phyloP scores from a whole-genome alignment of 805 yeast genomes.

The Candida sanyiensis region DNA sequence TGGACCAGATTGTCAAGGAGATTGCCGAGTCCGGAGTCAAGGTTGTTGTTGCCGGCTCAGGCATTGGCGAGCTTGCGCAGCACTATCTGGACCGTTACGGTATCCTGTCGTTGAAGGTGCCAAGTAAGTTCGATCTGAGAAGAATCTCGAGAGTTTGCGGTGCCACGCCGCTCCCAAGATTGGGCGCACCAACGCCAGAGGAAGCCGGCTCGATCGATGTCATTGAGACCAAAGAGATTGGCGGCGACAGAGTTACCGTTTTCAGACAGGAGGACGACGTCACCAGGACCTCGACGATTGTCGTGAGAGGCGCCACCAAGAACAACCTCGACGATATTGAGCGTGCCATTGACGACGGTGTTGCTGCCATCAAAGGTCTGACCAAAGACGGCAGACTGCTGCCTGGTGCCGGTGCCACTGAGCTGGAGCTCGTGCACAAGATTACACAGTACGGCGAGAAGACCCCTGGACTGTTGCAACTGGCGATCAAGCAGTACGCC shows the following conservation, averaged over 20 bases:
- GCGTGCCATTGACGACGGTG: slow-evolving; percentile 97
- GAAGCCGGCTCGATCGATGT: slow-evolving; percentile 86
- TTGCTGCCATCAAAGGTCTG: slow-evolving; percentile 83
- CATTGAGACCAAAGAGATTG: slow-evolving; percentile 89
- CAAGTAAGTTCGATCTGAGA: slow-evolving; percentile 90
- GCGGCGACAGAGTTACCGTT: slow-evolving; percentile 94
- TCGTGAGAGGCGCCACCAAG: slow-evolving; percentile 94
- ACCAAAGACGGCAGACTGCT: slow-evolving; percentile 74
- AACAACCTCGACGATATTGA: slow-evolving; percentile 90
- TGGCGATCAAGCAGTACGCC: slow-evolving; percentile 92
- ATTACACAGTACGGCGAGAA: slow-evolving; percentile 83
- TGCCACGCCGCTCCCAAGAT: slow-evolving; percentile 89
- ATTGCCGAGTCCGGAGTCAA: slow-evolving; percentile 78
- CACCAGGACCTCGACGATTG: slow-evolving; percentile 87
- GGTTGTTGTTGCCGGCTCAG: slow-evolving; percentile 92
- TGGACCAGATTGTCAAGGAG: slow-evolving; percentile 79
- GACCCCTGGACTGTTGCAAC: slow-evolving; percentile 88
- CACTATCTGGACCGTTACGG: slow-evolving; percentile 87
- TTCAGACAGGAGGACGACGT: slow-evolving; percentile 66
- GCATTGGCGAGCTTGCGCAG: slow-evolving; percentile 86
- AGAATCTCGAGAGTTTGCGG: slow-evolving; percentile 95
- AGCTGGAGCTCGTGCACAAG: slow-evolving; percentile 77
- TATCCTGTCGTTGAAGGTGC: slow-evolving; percentile 80
- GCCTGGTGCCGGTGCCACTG: slow-evolving; percentile 96
- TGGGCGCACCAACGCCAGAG: slow-evolving; percentile 93